Conservation (phyloP, 2,329 filamentous ascomycete species). For the Fusarium austroafricanum region DNA sequence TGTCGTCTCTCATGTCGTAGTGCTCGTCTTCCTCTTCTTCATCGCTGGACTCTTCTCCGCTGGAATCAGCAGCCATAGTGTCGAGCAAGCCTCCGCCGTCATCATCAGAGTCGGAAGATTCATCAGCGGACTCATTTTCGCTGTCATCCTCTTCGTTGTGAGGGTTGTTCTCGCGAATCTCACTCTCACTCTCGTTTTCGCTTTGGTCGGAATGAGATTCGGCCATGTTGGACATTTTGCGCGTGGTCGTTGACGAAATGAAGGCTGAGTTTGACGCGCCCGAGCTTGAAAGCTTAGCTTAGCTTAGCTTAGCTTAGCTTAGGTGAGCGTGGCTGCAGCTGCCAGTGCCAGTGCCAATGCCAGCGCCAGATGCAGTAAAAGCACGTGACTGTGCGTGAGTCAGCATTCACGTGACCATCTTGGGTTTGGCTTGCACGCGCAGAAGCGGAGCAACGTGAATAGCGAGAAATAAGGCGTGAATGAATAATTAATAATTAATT, state of each 20-base stretch:
- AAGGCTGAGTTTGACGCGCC: constrained; percentile 8
- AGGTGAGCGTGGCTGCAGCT: no score
- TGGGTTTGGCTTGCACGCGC: no score
- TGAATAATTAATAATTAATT: no score
- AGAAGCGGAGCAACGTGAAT: no score
- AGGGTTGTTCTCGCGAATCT: background rate
- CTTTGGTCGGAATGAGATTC: constrained; percentile 24
- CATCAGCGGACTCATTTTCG: constrained; percentile 23
- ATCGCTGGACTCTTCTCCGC: constrained; percentile 36
- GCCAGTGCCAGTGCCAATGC: no score
- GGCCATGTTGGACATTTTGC: constrained; percentile 18
- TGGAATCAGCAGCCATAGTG: constrained; percentile 42
- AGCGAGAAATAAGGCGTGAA: no score
- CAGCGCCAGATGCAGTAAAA: background rate
- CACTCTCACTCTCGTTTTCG: background rate
- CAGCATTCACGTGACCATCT: background rate
- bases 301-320: background rate
- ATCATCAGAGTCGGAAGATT: constrained; percentile 17
- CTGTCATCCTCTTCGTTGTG: background rate
- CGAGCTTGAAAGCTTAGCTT: constrained; percentile 9
- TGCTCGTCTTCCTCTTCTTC: constrained; percentile 9
- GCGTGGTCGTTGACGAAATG: background rate
- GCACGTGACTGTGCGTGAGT: background rate
- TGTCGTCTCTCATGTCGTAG: background rate
- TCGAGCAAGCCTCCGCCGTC: constrained; percentile 42